Evolutionary conservation across 257 asterid species (phyloP).

Genomic region (Linderniella brevidens): DNA sequence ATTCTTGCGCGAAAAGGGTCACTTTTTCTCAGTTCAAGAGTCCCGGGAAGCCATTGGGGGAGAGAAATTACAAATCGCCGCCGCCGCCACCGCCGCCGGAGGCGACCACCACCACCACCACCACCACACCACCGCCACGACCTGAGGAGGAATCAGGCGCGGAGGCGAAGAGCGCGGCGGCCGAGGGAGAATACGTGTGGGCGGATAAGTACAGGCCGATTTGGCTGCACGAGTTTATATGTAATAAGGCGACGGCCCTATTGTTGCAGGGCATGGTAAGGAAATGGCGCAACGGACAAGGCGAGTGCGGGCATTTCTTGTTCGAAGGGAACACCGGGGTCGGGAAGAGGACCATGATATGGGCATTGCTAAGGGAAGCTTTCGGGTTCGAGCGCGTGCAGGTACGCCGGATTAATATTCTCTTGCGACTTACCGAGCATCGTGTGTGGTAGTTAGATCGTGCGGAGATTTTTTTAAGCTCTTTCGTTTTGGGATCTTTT

Average conservation of each 20-base stretch:
- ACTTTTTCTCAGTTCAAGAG: constrained; percentile 7
- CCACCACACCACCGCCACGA: too few species aligned
- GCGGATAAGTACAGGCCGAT: constrained; percentile 50
- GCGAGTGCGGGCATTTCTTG: constrained; percentile 37
- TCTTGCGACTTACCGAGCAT: too few species aligned
- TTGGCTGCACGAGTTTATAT: constrained; percentile 38
- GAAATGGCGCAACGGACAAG: constrained; percentile 17
- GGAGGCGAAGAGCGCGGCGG: constrained; percentile 8
- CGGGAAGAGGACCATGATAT: constrained; percentile 78
- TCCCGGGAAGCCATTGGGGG: constrained; percentile 78
- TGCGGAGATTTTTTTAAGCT: background rate
- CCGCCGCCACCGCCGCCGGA: constrained; percentile 5
- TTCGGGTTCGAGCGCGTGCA: constrained; percentile 39
- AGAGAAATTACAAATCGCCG: constrained; percentile 33
- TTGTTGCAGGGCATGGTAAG: constrained; percentile 26
- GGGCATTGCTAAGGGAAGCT: constrained; percentile 54
- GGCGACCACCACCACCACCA: constrained; percentile 9
- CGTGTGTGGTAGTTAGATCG: background rate
- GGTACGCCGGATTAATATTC: constrained; percentile 17
- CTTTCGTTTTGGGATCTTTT: too few species aligned
- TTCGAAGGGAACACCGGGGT: constrained; percentile 74
- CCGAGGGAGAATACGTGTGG: constrained; percentile 28
- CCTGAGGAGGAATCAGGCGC: too few species aligned
- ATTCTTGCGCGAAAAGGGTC: constrained; percentile 15
- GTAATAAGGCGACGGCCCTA: constrained; percentile 41